These are phyloP conservation scores for Cladosporium austrohemisphaericum DNA, from an alignment of 2,329 filamentous ascomycete species.

Conservation along the genomic window DNA sequence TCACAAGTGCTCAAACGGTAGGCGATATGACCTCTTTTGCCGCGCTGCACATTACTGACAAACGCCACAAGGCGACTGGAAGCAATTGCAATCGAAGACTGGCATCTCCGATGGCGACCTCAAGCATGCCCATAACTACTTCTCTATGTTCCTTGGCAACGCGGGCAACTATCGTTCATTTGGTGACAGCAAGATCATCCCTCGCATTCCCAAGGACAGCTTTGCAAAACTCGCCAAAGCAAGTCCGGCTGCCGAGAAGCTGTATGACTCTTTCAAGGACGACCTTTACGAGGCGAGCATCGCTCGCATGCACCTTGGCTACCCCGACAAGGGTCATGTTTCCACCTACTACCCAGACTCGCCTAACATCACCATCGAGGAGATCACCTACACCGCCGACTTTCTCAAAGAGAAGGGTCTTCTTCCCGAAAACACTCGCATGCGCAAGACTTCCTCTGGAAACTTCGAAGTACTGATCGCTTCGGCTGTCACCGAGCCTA, in stretches of 20 bases:
- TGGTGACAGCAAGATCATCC: slow-evolving; percentile 50
- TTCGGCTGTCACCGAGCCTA: slow-evolving; percentile 41
- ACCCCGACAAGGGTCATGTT: slow-evolving; percentile 47
- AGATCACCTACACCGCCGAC: slow-evolving; percentile 45
- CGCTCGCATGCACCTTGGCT: slow-evolving; percentile 47
- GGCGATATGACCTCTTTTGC: too few species aligned
- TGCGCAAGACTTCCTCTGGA: slow-evolving; percentile 42
- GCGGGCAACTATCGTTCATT: slow-evolving; percentile 53
- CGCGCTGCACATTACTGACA: slow-evolving; percentile 19
- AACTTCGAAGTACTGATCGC: slow-evolving; percentile 49
- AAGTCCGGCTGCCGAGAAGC: slow-evolving; percentile 36
- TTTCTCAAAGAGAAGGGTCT: slow-evolving; percentile 46
- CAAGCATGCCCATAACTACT: slow-evolving; percentile 40
- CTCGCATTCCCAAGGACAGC: slow-evolving; percentile 42
- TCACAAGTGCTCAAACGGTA: slow-evolving; percentile 41
- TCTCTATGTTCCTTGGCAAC: slow-evolving; percentile 51
- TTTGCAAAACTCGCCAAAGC: slow-evolving; percentile 44
- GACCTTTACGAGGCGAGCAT: slow-evolving; percentile 43
- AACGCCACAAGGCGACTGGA: slow-evolving; percentile 44
- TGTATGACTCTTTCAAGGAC: slow-evolving; percentile 44
- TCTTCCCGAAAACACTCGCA: slow-evolving; percentile 49
- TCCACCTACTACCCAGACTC: slow-evolving; percentile 51
- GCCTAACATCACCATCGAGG: slow-evolving; percentile 45
- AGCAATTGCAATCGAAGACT: slow-evolving; percentile 40
- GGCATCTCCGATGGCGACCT: slow-evolving; percentile 41